phyloP scores from a whole-genome alignment of 345 rosid species.

The Gossypium arboreum region DNA sequence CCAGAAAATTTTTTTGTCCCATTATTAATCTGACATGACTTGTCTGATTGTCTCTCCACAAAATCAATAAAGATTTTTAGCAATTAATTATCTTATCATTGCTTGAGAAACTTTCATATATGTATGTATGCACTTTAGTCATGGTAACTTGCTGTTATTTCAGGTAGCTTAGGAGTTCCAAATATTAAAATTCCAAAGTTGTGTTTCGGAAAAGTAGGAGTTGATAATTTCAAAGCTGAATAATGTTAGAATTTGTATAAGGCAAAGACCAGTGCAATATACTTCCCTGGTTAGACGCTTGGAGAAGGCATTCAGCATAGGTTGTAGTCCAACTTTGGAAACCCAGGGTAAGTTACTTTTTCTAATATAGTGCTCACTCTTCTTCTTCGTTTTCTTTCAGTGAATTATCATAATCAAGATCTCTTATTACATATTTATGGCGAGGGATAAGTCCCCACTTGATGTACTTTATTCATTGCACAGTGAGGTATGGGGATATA shows the following conservation, averaged over 20 bases:
- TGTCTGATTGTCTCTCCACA: not conserved
- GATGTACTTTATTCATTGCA: not conserved
- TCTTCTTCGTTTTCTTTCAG: not conserved
- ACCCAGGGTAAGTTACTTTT: slow-evolving; percentile 33
- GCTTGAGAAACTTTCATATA: no score
- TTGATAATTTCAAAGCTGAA: slow-evolving; percentile 3
- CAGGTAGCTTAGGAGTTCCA: slow-evolving; percentile 27
- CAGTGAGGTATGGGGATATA: not conserved
- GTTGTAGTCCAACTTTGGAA: slow-evolving; percentile 28
- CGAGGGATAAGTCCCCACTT: not conserved
- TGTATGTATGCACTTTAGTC: not conserved
- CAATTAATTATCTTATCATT: no score
- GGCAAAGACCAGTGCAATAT: slow-evolving; percentile 26
- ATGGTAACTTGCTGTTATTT: slow-evolving; percentile 1
- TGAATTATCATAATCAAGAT: not conserved
- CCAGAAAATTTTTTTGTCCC: not conserved
- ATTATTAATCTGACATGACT: not conserved
- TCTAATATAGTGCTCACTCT: not conserved
- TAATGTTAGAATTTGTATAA: not conserved
- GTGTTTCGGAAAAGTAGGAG: not conserved
- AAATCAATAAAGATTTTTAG: not conserved
- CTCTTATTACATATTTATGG: not conserved
- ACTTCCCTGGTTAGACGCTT: slow-evolving; percentile 25
- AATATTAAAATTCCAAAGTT: slow-evolving; percentile 4
- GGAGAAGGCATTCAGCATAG: slow-evolving; percentile 22